A percentile compares a stretch with the other conserved stretches of the same genome.
Conservation (phyloP, 2,329 filamentous ascomycete species). For the Aspergillus tanneri region DNA sequence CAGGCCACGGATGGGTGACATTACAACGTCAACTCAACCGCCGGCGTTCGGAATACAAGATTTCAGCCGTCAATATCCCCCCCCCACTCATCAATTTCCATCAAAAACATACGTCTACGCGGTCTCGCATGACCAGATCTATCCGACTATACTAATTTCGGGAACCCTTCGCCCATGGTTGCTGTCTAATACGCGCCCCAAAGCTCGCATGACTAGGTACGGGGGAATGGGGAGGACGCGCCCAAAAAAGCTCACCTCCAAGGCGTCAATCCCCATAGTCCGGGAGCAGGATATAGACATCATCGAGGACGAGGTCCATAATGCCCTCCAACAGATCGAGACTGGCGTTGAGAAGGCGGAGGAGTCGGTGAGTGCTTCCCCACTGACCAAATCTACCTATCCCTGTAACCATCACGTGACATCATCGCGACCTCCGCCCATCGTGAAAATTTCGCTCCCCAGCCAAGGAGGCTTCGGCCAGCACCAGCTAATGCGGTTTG, state of each 20-base stretch:
- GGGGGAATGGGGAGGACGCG: constrained; percentile 50
- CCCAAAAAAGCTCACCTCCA: constrained; percentile 77
- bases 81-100: constrained; percentile 52
- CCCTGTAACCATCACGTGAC: constrained; percentile 43
- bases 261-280: constrained; percentile 82
- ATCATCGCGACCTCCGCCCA: constrained; percentile 28
- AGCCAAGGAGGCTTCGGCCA: constrained; percentile 15
- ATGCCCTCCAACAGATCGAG: constrained; percentile 79
- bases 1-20: constrained; percentile 42
- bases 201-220: constrained; percentile 47
- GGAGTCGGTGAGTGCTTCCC: constrained; percentile 77
- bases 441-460: constrained; percentile 34
- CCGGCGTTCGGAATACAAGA: constrained; percentile 34
- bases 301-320: constrained; percentile 81
- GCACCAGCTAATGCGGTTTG: constrained; percentile 17
- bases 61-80: constrained; percentile 39
- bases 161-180: constrained; percentile 52
- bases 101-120: constrained; percentile 55
- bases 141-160: constrained; percentile 65
- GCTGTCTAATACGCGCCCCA: constrained; percentile 37
- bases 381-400: constrained; percentile 32
- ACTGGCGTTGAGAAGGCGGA: constrained; percentile 96
- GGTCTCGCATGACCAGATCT: constrained; percentile 58
- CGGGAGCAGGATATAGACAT: constrained; percentile 88
- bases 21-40: constrained; percentile 48